phyloP scores from a whole-genome alignment of 2,329 filamentous ascomycete genomes.

The Penicillium sumatraense region DNA sequence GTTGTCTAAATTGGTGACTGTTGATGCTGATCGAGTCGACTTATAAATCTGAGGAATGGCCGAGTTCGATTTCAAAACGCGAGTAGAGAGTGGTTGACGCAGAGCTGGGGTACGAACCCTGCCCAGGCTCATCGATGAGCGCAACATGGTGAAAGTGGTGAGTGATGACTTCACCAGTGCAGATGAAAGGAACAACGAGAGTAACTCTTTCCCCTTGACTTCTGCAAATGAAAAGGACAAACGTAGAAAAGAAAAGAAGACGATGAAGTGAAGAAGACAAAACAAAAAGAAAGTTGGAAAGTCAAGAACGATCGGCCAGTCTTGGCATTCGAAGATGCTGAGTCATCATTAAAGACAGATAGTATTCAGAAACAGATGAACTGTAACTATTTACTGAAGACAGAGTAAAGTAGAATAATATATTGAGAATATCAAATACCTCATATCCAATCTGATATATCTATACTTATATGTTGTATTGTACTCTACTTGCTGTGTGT shows the following conservation, averaged over 20 bases:
- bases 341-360: no score
- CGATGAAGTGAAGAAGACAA: neutral
- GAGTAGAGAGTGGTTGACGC: slow-evolving; percentile 22
- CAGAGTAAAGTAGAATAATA: no score
- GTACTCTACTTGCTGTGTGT: no score
- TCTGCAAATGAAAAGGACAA: no score
- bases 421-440: no score
- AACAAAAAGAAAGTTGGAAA: slow-evolving; percentile 3
- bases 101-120: slow-evolving; percentile 29
- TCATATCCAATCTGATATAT: no score
- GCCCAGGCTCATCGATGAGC: slow-evolving; percentile 34
- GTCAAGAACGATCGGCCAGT: no score
- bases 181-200: neutral
- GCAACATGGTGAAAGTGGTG: slow-evolving; percentile 32
- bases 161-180: neutral
- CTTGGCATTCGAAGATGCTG: no score
- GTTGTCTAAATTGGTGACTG: slow-evolving; percentile 75
- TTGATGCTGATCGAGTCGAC: slow-evolving; percentile 47
- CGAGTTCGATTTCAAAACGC: slow-evolving; percentile 21
- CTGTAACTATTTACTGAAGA: no score
- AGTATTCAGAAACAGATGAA: no score
- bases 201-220: neutral
- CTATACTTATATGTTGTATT: no score
- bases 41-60: slow-evolving; percentile 22
- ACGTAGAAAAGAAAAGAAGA: neutral